Evolutionary conservation across 306 rosid genomes (phyloP), one percentile per base, ranked within the genome.

Genomic region (Astragalus membranaceus): DNA sequence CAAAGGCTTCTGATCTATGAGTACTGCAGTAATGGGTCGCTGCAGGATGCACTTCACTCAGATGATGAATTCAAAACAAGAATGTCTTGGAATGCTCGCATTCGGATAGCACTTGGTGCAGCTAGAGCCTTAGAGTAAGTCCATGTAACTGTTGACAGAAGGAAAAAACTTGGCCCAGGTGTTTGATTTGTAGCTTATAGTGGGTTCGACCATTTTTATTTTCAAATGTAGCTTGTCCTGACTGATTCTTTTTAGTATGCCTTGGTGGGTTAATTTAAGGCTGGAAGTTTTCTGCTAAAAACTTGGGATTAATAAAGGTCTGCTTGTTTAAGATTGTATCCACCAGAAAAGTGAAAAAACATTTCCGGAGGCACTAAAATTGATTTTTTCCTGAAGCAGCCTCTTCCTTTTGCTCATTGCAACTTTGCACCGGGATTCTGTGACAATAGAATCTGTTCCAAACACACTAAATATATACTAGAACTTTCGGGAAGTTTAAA

Each of bases 71-170:
- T 63, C 49, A 85, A 80, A 74, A 82, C 70, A 70, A 85, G 70
- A 29, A 84, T 88, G 54, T 78, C 96, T 1, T 93, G 98, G 98
- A 88, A 86, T 82, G 63, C 85, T 66, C 96, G 98, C 44, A 81
- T 88, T 79, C 84, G 84, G 82, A 84, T 90, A 87, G 96, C 98
- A 67, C 96, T 93, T n/a, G 93, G 84, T 46, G 90, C 98, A 58
- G 96, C 98, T 72, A 86, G 96, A 85, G 96, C 96, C 43, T 83
- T 93, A 50, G 96, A 90, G 98, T 92, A 85, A 86, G 96, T 85
- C 65, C 54, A 64, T 56, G 56, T 41, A 75, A 69, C 44, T 35
- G 44, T 47, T 69, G 17, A 51, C 42, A 56, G 4, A 30, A n/a
- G 39, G 39, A 35, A 5, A 39, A 39, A 36, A 15, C 7, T 36